Evolutionary conservation across 2,329 filamentous ascomycete genomes (phyloP).

Genomic region (Penicillium italicum): DNA sequence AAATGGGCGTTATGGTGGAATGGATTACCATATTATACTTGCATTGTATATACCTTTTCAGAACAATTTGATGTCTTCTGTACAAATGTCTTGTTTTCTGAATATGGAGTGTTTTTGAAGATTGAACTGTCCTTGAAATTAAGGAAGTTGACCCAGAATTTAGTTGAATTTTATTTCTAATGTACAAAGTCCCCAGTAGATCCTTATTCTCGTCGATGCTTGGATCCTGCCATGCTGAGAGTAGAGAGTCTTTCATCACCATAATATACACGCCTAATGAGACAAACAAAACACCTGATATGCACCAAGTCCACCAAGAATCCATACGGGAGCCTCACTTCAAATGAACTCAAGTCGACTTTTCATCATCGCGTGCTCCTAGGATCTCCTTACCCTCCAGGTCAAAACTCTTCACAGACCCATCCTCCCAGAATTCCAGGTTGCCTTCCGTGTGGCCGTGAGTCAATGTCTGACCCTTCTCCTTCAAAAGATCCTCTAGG

Average conservation of each 20-base stretch:
- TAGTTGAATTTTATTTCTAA: conserved; percentile 1
- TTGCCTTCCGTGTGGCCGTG: conserved; percentile 78
- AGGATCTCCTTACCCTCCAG: conserved; percentile 11
- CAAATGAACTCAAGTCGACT: conserved; percentile 1
- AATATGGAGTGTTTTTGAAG: conserved; percentile 1
- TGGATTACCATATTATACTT: conserved; percentile 9
- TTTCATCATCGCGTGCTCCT: conserved; percentile 7
- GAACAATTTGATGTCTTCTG: conserved; percentile 23
- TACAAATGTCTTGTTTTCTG: conserved; percentile 3
- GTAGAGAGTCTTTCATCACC: conserved; percentile 15
- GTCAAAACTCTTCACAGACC: conserved; percentile 39
- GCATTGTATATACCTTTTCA: conserved; percentile 23
- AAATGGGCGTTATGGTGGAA: conserved; percentile 24
- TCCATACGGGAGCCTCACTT: not conserved
- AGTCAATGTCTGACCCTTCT: conserved; percentile 65
- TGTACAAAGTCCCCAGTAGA: conserved; percentile 11
- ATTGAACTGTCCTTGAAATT: not conserved
- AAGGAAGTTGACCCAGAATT: not conserved
- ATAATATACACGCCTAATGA: conserved; percentile 10
- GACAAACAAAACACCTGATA: not conserved
- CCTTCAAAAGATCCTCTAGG: conserved; percentile 42
- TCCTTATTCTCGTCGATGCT: conserved; percentile 13
- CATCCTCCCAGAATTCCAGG: conserved; percentile 86
- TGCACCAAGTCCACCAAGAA: not conserved
- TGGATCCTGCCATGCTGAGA: conserved; percentile 26